Evolutionary conservation across 257 asterid species (phyloP), one percentile per base, ranked within the genome.

Genomic region (Solanum chaucha): DNA sequence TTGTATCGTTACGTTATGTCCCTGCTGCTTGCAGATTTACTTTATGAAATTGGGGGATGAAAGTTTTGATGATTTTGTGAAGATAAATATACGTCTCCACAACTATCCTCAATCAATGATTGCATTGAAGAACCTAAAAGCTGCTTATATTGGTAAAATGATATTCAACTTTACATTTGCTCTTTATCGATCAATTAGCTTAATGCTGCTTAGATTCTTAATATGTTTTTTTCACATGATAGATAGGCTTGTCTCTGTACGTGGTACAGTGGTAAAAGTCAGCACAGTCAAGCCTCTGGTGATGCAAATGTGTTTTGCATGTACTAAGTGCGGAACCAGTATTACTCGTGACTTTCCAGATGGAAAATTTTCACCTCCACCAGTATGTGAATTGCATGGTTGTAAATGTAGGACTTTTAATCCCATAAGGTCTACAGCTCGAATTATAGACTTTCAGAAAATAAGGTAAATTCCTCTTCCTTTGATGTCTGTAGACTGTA

Each of bases 51-150:
- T 86, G 87, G 89, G 88, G 70, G 80, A 71, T 51, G 86, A 86
- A 48, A 78, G 32, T 48, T 58, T 70, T 89, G 96, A 91, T 88
- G 93, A 89, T 28, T 73, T 81, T 87, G 88, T 85, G 87, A 95
- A 92, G 93, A 88, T 97, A 87, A 93, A 91, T 84, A 88, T 97
- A 82, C 98, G 98, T 68, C 91, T 97, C 87, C 93, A 94, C 90
- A 97, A 93, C 88, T 91, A 94, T 88, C 97, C 94, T 48, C 95
- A 94, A 88, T 95, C 98, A 26, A 85, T 93, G 96, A 93, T 95
- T 89, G 98, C 98, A 85, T 87, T 97, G 91, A 97, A 95, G 95
- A 94, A 95, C 90, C 96, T 97, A 72, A 97, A 97, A 94, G 99
- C 99, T 83, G 98, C 99, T 90, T 97, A 95, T 91, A 97, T 97